Evolutionary conservation across 108 stramenopile genomes (phyloP), one percentile per base, ranked within the genome.

Genomic region (Nannochloropsis salina): DNA sequence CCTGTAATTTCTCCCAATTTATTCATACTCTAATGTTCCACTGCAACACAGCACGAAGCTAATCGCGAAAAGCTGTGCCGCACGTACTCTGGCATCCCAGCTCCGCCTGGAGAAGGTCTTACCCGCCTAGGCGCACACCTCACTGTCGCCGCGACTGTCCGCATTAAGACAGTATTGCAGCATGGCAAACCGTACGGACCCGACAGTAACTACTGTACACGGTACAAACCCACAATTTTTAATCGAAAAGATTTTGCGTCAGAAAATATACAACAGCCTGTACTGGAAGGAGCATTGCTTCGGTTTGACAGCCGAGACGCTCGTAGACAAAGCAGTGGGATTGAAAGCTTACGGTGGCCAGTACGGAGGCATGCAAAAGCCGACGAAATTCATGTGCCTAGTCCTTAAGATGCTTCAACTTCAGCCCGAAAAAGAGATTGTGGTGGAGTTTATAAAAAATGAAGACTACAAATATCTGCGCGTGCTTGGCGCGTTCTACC

Each of bases 221-320:
- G 99, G 99, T 2, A 96, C 96, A n/a, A 96, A 99, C 87, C 97
- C 99, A 44, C 97, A 98, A 91, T 96, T 98, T 86, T 90, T 99
- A 42, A 94, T 99, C 89, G 99, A 99, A 91, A 97, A 97, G 91
- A 98, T 99, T 85, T 95, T 96, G 18, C 94, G 99, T 2, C 94
- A 95, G 92, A 96, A 96, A 86, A 97, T 99, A 41, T 97, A 90
- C 82, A 90, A 80, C 42, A 45, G 45, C 20, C 45, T 81, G 43
- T 94, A 93, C 86, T 94, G 93, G 93, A 93, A 93, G 90, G 93
- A 93, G 45, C 44, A 92, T 47, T 94, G 93, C 91, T 93, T 93
- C 82, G 94, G 91, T 61, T 93, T 98, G 74, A 93, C 96, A 10
- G 98, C 96, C 0, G 93, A 91, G 82, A 95, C 96, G 85, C 92